Base-by-base conservation (phyloP, 768 basidiomycete genomes). In the Hydnomerulius pinastri region DNA sequence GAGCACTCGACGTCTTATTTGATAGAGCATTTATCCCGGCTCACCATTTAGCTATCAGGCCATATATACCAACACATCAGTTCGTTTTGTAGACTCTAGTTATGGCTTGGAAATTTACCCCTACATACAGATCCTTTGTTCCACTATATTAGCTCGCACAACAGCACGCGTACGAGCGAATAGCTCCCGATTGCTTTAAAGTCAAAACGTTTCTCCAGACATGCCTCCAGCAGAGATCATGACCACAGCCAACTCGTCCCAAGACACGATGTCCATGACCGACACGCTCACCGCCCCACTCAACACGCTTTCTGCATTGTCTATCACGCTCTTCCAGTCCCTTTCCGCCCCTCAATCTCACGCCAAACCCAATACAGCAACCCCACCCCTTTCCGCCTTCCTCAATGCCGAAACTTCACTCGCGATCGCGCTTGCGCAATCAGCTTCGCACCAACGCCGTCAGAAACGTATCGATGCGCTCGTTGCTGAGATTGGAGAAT, bases 381-480 rank as follows among this genome's bases (percentile, higher is more conserved):
- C 81, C 0, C 74, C 83, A 4, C 70, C 85, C 24, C 65, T 79
- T 20, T 53, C 64, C 1, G 77, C 84, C 0, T 86, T 92, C 62
- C 64, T 88, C 15, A 67, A 73, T 2, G 83, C 77, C 38, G 90
- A 92, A 60, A 72, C 77, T 20, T 73, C 78, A 3, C 74, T 92
- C n/a, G 83, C 88, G 0, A 67, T 70, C 23, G 86, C 86, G 12
- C 71, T 91, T 15, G 79, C 80, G 48, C 68, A 85, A 15, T 83
- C 87, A 1, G 81, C 85, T 47, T 68, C 73, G 21, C 91, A 92
- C 61, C 90, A 92, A 64, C 77, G 83, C 38, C 85, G 84, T 62
- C 90, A 92, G 64, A 72, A 85, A 40, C 78, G 73, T 51, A 90
- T 92, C 39, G 88, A 92, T 46, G 74, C 74, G 2, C 70, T 92